A percentile compares a stretch with the other conserved stretches of the same genome.
Evolutionary conservation across 2,329 filamentous ascomycete species (phyloP).

Genomic region (Thermomyces lanuginosus): DNA sequence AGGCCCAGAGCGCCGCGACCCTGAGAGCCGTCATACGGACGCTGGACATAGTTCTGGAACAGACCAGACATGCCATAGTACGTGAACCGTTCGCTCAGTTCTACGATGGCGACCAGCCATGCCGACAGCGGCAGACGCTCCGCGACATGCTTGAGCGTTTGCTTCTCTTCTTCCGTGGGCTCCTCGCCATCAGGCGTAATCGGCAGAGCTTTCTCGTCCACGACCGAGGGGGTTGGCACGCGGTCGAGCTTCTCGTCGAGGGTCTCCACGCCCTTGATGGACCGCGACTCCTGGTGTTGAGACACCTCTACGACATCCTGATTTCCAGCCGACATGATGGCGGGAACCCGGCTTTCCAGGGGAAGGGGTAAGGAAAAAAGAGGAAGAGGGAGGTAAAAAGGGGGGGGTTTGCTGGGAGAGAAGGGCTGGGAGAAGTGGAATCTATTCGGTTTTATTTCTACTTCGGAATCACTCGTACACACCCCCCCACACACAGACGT

Average conservation of each 20-base stretch:
- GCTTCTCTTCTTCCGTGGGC: conserved; percentile 37
- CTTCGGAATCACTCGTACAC: too few species aligned
- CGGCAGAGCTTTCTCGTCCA: conserved; percentile 17
- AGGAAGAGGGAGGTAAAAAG: too few species aligned
- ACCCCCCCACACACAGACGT: too few species aligned
- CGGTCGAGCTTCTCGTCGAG: conserved; percentile 1
- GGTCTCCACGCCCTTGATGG: background rate
- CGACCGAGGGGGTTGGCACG: conserved; percentile 7
- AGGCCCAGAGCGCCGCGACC: conserved; percentile 28
- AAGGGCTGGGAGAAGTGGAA: too few species aligned
- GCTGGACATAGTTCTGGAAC: conserved; percentile 39
- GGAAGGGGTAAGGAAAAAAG: too few species aligned
- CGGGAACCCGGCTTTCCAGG: too few species aligned
- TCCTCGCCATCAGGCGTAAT: conserved; percentile 33
- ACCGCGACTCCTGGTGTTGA: too few species aligned
- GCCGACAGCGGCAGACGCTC: conserved; percentile 40
- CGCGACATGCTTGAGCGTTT: conserved; percentile 35
- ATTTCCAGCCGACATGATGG: too few species aligned
- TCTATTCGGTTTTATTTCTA: too few species aligned
- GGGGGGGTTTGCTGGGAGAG: too few species aligned
- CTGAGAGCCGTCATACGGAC: conserved; percentile 22
- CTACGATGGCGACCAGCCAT: conserved; percentile 41
- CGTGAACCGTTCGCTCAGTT: conserved; percentile 42
- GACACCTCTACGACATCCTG: too few species aligned
- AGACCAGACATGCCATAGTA: conserved; percentile 31